Evolutionary conservation across 106 monocot genomes (phyloP), one percentile per base, ranked within the genome.

Genomic region (Ottelia alismoides): DNA sequence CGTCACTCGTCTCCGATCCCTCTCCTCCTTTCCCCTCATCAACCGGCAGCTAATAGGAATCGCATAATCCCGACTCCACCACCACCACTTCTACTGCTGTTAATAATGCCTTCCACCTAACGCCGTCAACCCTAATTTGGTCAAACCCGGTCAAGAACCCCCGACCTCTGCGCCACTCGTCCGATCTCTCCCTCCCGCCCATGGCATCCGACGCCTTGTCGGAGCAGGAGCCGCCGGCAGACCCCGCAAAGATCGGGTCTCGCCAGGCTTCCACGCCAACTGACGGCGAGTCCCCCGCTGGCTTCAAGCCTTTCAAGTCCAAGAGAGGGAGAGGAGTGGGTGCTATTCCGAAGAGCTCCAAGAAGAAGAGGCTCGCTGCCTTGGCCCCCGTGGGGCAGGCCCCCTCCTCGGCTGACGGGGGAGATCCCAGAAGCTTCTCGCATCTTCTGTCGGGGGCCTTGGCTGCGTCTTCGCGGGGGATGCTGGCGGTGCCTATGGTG

Each of bases 401-500:
- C 49, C 23, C 28, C 25, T 24, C 0, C n/a, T 2, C 27, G 51
- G 35, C 9, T 27, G 22, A 16, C 14, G 55, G 10, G 56, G 43
- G 31, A 45, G 60, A 1, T 47, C 62, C 55, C 31, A 60, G 43
- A 30, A 64, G 45, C n/a, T 68, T 60, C 60, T 65, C 68, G 43
- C 48, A 69, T 70, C 70, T 61, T 2, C 62, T 65, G 2, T 56
- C 66, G 16, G 74, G 62, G 50, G 69, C 70, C 54, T 61, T 70
- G 78, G 60, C 60, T 24, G 29, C 53, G 18, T 32, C 61, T 18
- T 24, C 63, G 11, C 18, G 32, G 31, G 63, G 47, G 6, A 28
- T 20, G 1, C 18, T 63, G 31, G 23, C 47, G 63, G 12, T 63
- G 4, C 72, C 72, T 12, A 30, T 76, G 27, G 65, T 77, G 25